Percentiles rank a stretch among this genome's conserved stretches.
These are phyloP conservation scores for Bauhinia variegata DNA, from an alignment of 306 rosid species.

Conservation along the genomic window DNA sequence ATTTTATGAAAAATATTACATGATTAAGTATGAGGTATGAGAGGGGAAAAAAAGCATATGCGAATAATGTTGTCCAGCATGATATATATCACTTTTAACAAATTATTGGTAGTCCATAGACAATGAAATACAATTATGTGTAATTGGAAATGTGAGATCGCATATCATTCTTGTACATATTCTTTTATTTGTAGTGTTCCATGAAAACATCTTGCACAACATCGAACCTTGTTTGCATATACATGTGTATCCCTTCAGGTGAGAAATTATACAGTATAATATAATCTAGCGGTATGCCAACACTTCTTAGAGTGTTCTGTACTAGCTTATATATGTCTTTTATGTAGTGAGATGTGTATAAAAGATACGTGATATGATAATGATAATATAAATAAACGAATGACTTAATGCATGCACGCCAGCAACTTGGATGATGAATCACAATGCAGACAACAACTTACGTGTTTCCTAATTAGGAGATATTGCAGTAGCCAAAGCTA, in stretches of 20 bases:
- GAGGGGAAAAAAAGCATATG: too few relatives aligned
- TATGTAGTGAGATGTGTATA: slow-evolving; percentile 24
- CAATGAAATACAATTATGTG: not conserved
- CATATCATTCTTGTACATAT: slow-evolving; percentile 3
- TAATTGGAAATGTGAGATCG: not conserved
- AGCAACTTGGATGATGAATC: not conserved
- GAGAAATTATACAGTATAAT: slow-evolving; percentile 34
- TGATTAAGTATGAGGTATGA: too few relatives aligned
- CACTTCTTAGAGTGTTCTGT: slow-evolving; percentile 28
- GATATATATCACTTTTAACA: not conserved
- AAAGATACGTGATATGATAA: slow-evolving; percentile 11
- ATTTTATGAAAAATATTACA: too few relatives aligned
- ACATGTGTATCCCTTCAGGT: not conserved
- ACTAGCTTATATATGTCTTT: slow-evolving; percentile 20
- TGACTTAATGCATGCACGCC: slow-evolving; percentile 18
- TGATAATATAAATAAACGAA: slow-evolving; percentile 11
- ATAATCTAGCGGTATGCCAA: slow-evolving; percentile 17
- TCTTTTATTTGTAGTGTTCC: slow-evolving; percentile 12
- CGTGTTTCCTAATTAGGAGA: not conserved
- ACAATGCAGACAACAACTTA: not conserved
- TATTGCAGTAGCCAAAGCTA: slow-evolving; percentile 39
- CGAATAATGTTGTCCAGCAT: too few relatives aligned
- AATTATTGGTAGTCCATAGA: not conserved
- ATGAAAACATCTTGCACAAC: slow-evolving; percentile 31
- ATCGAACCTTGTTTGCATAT: slow-evolving; percentile 23